Base-by-base conservation (phyloP, 345 rosid species). In the Atalantia buxifolia region DNA sequence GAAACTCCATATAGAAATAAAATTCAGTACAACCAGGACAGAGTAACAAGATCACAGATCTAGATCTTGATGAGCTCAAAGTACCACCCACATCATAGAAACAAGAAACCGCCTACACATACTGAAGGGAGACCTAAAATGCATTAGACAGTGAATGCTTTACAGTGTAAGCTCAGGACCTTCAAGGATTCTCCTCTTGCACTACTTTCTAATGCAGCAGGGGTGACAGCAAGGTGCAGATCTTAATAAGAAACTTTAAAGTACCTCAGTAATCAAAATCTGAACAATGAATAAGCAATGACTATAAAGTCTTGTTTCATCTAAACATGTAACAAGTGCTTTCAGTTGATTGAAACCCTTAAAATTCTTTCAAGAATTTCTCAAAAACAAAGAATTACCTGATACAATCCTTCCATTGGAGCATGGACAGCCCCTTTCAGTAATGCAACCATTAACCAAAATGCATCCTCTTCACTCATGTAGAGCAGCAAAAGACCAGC, bases 391-490 rank as follows among this genome's bases (percentile, higher is more conserved):
- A 62, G 48, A 79, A 59, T 80, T 79, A 94, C 99, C 94, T 89
- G 93, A 85, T 92, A 96, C 80, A 96, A 81, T 82, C 99, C 99
- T 87, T 94, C 98, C 95, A 94, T 92, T 33, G 99, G 99, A 71
- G 99, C 90, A 83, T 92, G 99, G 69, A 94, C 97, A 53, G 97
- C 95, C 81, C 99, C 99, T 86, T 96, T 94, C 68, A 96, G 88
- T 79, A 96, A 87, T 50, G 99, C 99, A 81, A 96, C 98, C 85
- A 94, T 82, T 81, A 96, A 82, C 99, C 99, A 96, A 83, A 94
- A 96, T 12, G 92, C 99, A 84, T 96, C 98, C 83, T 96, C 99
- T 87, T 96, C 98, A 9, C 99, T 90, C 98, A 96, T 96, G 86
- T 92, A 92, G 70, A 96, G 98, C 86, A 96, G 97, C 81, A 96